Evolutionary conservation across 2,329 filamentous ascomycete species (phyloP).

Genomic region (Emmonsiellopsis sp.): DNA sequence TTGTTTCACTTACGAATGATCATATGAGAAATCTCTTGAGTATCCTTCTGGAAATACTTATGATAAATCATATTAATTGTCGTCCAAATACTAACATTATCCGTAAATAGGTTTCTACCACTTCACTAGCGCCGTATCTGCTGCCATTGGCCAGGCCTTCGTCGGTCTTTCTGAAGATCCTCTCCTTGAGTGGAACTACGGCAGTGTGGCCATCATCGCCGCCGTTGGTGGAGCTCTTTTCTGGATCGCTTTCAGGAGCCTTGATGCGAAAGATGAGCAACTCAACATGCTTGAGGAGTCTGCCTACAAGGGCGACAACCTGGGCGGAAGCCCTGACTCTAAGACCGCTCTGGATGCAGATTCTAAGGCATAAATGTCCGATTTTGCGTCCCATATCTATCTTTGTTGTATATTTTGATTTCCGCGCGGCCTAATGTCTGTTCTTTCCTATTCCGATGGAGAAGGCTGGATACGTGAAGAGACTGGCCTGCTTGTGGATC

Average conservation of each 20-base stretch:
- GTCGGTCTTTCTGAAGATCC: constrained; percentile 54
- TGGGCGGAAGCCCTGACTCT: not conserved
- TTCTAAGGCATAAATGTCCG: not conserved
- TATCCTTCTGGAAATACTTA: not conserved
- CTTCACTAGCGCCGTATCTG: constrained; percentile 59
- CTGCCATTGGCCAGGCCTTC: constrained; percentile 59
- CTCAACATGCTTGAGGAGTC: constrained; percentile 39
- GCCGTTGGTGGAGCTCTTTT: constrained; percentile 54
- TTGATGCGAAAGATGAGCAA: constrained; percentile 58
- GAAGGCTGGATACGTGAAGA: too few relatives aligned
- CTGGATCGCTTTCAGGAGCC: constrained; percentile 55
- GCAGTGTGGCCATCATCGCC: constrained; percentile 51
- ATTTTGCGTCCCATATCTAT: not conserved
- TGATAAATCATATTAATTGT: too few relatives aligned
- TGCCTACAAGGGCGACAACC: not conserved
- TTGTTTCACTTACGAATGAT: constrained; percentile 36
- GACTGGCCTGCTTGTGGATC: too few relatives aligned
- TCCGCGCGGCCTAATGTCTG: too few relatives aligned
- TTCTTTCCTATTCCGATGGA: too few relatives aligned
- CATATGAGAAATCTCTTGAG: constrained; percentile 46
- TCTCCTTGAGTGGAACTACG: constrained; percentile 63
- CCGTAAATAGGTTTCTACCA: constrained; percentile 49
- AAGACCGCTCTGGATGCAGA: not conserved
- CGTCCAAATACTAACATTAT: not conserved
- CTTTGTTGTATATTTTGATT: too few relatives aligned